phyloP scores from a whole-genome alignment of 345 rosid species.

The Zanthoxylum bungeanum region DNA sequence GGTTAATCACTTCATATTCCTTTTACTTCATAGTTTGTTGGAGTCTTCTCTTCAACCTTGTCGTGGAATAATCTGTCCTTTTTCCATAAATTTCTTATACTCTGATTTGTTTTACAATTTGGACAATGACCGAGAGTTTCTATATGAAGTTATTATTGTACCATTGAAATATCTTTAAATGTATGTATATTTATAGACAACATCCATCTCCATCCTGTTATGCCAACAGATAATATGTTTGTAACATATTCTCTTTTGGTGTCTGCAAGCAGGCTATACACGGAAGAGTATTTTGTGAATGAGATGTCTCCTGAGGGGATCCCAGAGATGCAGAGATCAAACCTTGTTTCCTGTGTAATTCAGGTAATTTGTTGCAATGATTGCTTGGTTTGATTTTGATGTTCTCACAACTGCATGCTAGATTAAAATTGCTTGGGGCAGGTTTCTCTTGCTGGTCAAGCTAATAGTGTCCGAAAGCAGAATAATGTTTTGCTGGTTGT shows the following conservation, averaged over 20 bases:
- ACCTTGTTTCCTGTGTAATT: constrained; percentile 82
- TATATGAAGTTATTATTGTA: background rate
- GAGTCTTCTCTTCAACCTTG: background rate
- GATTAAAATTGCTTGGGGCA: background rate
- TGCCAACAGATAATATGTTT: background rate
- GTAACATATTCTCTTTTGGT: constrained; percentile 7
- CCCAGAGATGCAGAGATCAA: constrained; percentile 96
- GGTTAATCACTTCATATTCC: background rate
- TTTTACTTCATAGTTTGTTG: background rate
- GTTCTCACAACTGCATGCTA: background rate
- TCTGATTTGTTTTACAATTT: background rate
- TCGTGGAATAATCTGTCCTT: background rate
- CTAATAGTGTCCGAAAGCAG: background rate
- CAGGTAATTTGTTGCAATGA: constrained; percentile 51
- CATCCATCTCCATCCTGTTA: background rate
- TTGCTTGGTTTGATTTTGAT: background rate
- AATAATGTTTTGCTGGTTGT: background rate
- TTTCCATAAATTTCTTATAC: background rate
- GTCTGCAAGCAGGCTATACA: constrained; percentile 58
- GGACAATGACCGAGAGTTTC: background rate
- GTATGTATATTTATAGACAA: background rate
- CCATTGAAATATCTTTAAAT: background rate
- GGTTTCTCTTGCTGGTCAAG: background rate
- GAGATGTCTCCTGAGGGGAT: constrained; percentile 85
- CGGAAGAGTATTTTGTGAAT: constrained; percentile 76